Conservation (phyloP, 2,329 filamentous ascomycete species). For the Neopestalotiopsis rosae region DNA sequence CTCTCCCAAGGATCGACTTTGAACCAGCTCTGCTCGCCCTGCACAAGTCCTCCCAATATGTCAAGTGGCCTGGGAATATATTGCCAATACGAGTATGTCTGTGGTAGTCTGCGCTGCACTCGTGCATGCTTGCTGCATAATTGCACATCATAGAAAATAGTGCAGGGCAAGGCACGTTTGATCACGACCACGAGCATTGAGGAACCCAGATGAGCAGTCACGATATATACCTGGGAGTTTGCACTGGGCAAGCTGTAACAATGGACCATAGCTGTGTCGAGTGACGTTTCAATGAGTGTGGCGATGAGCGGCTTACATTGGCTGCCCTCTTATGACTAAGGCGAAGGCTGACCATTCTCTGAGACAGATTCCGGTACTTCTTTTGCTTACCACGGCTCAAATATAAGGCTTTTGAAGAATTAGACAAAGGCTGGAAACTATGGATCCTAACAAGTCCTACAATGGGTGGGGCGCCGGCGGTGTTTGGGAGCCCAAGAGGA, state of each 20-base stretch:
- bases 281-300: background rate
- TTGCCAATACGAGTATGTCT: background rate
- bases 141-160: background rate
- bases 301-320: background rate
- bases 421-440: constrained; percentile 6
- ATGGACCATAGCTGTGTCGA: background rate
- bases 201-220: background rate
- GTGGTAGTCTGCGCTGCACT: background rate
- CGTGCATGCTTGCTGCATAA: background rate
- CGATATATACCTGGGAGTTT: background rate
- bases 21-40: background rate
- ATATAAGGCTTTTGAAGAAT: constrained; percentile 10
- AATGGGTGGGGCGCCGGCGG: constrained; percentile 7
- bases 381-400: background rate
- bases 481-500: constrained; percentile 17
- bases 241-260: background rate
- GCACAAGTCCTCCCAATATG: background rate
- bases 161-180: background rate
- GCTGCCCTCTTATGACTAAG: background rate
- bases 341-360: constrained; percentile 3
- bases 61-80: background rate
- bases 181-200: background rate
- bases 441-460: background rate
- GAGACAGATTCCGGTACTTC: constrained; percentile 13
- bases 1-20: background rate